These are phyloP conservation scores for Citrus sp. DNA, from an alignment of 345 rosid species.

Conservation along the genomic window DNA sequence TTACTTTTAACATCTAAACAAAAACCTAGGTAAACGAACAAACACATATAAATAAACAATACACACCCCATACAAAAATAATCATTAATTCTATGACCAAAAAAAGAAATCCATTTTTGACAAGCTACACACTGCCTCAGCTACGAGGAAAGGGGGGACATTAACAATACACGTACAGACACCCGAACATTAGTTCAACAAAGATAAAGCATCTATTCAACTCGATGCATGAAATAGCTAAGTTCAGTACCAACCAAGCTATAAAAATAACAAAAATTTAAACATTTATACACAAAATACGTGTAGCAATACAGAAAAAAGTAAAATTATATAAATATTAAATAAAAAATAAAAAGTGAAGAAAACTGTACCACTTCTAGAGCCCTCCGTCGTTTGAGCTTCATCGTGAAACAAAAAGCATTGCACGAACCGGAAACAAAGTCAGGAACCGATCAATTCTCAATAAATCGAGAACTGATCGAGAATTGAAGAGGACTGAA, in stretches of 20 bases:
- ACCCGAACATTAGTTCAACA: background rate
- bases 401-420: constrained; percentile 62
- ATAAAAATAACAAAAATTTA: background rate
- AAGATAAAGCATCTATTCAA: background rate
- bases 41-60: background rate
- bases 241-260: background rate
- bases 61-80: background rate
- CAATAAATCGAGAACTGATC: constrained; percentile 49
- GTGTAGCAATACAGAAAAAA: background rate
- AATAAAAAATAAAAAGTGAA: background rate
- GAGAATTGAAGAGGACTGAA: constrained; percentile 4
- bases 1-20: background rate
- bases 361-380: constrained; percentile 68
- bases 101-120: background rate
- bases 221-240: background rate
- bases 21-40: background rate
- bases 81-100: background rate
- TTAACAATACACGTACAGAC: background rate
- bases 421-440: constrained; percentile 29
- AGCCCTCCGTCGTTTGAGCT: constrained; percentile 74
- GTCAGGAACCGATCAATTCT: constrained; percentile 48
- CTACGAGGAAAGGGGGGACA: background rate
- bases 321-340: background rate
- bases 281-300: background rate
- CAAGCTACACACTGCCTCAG: background rate